These are phyloP conservation scores for Colletotrichum falcatum DNA, from an alignment of 2,329 filamentous ascomycete species.

Conservation along the genomic window DNA sequence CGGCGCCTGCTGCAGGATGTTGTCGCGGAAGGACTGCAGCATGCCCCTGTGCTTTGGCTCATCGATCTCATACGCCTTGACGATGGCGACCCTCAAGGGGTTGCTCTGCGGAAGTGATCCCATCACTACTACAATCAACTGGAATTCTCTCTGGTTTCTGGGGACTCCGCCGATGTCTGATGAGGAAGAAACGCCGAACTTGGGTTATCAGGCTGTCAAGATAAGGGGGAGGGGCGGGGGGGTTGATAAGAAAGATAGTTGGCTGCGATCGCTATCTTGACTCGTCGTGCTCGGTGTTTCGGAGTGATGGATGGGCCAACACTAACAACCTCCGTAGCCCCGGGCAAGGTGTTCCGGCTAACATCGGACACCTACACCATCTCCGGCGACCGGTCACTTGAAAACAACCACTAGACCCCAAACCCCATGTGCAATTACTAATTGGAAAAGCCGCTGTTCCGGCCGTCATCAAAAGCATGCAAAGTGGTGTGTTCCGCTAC, in stretches of 20 bases:
- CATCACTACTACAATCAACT: conserved; percentile 17
- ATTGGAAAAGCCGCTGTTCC: not conserved
- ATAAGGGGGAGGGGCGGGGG: too few relatives aligned
- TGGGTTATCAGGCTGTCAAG: not conserved
- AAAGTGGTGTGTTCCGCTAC: not conserved
- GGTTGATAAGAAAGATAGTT: not conserved
- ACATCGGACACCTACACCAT: conserved; percentile 25
- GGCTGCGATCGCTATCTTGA: not conserved
- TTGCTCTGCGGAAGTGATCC: conserved; percentile 23
- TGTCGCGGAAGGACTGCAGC: conserved; percentile 32
- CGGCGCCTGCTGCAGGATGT: conserved; percentile 15
- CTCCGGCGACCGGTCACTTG: conserved; percentile 32
- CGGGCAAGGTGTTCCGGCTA: conserved; percentile 24
- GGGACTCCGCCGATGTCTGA: not conserved
- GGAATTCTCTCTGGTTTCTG: too few relatives aligned
- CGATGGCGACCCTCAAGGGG: conserved; percentile 32
- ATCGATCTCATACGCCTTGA: conserved; percentile 36
- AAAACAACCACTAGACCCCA: conserved; percentile 5
- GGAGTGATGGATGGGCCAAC: conserved; percentile 19
- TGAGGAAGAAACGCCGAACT: not conserved
- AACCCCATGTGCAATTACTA: conserved; percentile 24
- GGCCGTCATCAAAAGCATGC: not conserved
- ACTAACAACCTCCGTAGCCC: conserved; percentile 10
- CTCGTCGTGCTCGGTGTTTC: conserved; percentile 6
- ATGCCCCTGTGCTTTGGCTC: conserved; percentile 37